Evolutionary conservation across 495 filamentous ascomycete species (phyloP).

Genomic region (Emericellopsis terricola): DNA sequence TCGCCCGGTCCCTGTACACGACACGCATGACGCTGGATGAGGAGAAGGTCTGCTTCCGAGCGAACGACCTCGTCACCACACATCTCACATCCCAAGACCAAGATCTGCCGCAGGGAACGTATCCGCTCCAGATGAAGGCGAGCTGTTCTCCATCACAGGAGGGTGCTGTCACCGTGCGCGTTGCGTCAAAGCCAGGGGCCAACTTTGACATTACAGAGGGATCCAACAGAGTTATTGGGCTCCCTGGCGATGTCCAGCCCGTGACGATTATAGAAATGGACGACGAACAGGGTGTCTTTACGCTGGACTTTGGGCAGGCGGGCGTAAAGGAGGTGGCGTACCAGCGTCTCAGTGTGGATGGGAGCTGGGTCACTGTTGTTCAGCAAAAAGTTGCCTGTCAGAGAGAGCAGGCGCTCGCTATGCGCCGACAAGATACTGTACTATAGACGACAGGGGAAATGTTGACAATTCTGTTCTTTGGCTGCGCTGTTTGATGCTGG

Average conservation of each 20-base stretch:
- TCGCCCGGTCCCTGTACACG: background rate
- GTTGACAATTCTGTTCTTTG: no score
- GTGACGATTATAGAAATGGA: conserved; percentile 9
- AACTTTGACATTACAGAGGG: conserved; percentile 1
- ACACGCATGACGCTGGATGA: conserved; percentile 2
- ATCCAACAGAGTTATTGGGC: conserved; percentile 1
- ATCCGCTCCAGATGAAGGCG: background rate
- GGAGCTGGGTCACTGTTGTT: background rate
- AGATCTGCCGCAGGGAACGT: conserved; percentile 1
- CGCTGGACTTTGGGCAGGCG: conserved; percentile 26
- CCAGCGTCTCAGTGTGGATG: background rate
- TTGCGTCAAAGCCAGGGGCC: background rate
- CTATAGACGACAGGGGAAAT: no score
- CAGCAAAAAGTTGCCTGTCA: no score
- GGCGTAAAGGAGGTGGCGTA: background rate
- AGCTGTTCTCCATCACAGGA: background rate
- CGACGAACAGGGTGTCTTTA: conserved; percentile 28
- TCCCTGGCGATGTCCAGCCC: background rate
- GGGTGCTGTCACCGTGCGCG: conserved; percentile 1
- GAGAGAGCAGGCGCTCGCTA: no score
- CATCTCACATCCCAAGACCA: conserved; percentile 1
- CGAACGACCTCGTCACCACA: conserved; percentile 1
- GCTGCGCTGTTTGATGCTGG: no score
- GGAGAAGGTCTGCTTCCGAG: background rate
- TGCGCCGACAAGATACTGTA: no score